Percentiles rank a stretch among this genome's conserved stretches.
phyloP scores from a whole-genome alignment of 495 filamentous ascomycete genomes.

The Penicillium paradoxum region DNA sequence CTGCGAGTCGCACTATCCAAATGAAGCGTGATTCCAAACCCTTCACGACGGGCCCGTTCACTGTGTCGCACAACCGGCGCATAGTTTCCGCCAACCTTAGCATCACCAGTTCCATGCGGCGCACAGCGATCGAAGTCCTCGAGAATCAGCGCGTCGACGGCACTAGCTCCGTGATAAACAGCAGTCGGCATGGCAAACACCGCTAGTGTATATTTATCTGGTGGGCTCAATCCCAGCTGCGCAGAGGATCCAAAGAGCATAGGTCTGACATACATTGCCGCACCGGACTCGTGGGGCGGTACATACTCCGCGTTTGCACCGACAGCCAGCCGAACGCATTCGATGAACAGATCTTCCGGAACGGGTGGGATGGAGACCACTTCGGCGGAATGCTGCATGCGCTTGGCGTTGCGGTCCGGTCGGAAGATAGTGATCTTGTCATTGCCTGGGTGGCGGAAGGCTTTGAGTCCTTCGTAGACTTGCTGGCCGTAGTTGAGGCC shows the following conservation, averaged over 20 bases:
- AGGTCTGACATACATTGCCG: constrained; percentile 85
- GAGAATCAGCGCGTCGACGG: constrained; percentile 73
- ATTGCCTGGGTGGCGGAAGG: constrained; percentile 64
- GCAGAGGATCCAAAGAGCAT: constrained; percentile 78
- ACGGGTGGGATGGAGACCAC: constrained; percentile 77
- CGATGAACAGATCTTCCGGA: constrained; percentile 65
- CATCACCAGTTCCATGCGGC: constrained; percentile 48
- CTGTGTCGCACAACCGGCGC: constrained; percentile 73
- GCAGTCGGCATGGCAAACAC: constrained; percentile 84
- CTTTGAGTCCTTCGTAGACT: constrained; percentile 90
- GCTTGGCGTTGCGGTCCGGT: constrained; percentile 70
- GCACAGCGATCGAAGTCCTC: constrained; percentile 58
- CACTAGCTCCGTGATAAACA: constrained; percentile 81
- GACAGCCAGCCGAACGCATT: constrained; percentile 72
- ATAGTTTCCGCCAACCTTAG: constrained; percentile 58
- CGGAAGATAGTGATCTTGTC: constrained; percentile 72
- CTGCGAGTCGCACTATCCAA: constrained; percentile 73
- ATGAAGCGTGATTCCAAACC: constrained; percentile 83
- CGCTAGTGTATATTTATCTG: constrained; percentile 82
- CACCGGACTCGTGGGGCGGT: constrained; percentile 75
- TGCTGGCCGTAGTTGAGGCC: constrained; percentile 91
- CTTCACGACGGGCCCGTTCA: constrained; percentile 64
- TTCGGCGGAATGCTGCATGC: constrained; percentile 70
- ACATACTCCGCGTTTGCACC: constrained; percentile 82
- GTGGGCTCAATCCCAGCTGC: constrained; percentile 74